Conservation (phyloP, 2,329 filamentous ascomycete species). For the Diaporthe sp. region DNA sequence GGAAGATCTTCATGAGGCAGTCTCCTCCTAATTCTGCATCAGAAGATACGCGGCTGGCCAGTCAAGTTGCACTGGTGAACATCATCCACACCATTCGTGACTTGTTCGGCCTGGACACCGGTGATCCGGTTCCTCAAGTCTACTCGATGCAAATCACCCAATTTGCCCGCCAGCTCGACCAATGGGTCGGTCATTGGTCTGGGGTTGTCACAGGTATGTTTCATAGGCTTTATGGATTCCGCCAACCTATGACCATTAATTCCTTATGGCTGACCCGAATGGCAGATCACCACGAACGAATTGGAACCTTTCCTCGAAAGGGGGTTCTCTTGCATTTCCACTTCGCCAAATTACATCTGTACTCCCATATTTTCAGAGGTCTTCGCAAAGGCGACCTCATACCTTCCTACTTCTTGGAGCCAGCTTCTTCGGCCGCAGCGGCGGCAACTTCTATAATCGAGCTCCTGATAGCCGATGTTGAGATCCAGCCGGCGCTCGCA, state of each 20-base stretch:
- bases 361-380: conserved; percentile 44
- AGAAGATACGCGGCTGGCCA: not conserved
- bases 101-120: conserved; percentile 65
- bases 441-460: conserved; percentile 51
- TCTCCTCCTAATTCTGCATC: conserved; percentile 60
- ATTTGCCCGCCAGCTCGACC: conserved; percentile 47
- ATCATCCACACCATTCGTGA: conserved; percentile 66
- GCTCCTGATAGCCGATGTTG: conserved; percentile 47
- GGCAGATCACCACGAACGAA: conserved; percentile 30
- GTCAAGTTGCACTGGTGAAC: conserved; percentile 52
- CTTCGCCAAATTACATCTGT: conserved; percentile 46
- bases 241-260: too few species aligned
- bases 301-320: conserved; percentile 46
- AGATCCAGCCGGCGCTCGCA: conserved; percentile 45
- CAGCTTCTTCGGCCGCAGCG: conserved; percentile 32
- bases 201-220: conserved; percentile 42
- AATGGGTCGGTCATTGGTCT: conserved; percentile 51
- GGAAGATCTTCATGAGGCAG: conserved; percentile 65
- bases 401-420: conserved; percentile 28
- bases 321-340: conserved; percentile 45
- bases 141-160: conserved; percentile 59
- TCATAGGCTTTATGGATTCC: too few species aligned
- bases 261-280: not conserved
- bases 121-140: conserved; percentile 59
- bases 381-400: conserved; percentile 30